Evolutionary conservation across 2,329 filamentous ascomycete species (phyloP).

Genomic region (Pseudophaeomoniella oleicola): DNA sequence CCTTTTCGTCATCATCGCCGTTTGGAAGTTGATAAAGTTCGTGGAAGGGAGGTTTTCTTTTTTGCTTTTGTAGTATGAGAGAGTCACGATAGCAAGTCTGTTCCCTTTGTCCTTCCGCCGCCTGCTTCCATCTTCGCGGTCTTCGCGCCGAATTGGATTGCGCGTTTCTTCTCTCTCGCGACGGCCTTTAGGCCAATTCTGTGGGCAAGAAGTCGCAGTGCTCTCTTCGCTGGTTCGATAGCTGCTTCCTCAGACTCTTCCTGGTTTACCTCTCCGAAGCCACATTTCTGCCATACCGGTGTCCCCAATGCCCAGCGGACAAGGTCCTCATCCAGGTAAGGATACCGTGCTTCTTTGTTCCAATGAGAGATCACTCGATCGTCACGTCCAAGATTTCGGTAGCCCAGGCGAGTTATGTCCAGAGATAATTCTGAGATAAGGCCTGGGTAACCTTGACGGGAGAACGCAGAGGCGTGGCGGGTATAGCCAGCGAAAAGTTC

Average conservation of each 20-base stretch:
- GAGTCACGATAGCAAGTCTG: slow-evolving; percentile 32
- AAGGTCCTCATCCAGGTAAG: slow-evolving; percentile 76
- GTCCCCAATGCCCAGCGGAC: slow-evolving; percentile 63
- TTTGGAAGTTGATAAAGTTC: slow-evolving; percentile 4
- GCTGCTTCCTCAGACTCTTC: slow-evolving; percentile 5
- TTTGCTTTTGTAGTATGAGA: slow-evolving; percentile 24
- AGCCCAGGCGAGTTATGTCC: slow-evolving; percentile 72
- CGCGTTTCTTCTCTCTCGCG: slow-evolving; percentile 81
- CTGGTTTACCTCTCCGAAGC: slow-evolving; percentile 44
- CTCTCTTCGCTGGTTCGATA: slow-evolving; percentile 61
- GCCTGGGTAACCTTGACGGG: slow-evolving; percentile 51
- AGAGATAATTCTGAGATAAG: slow-evolving; percentile 71
- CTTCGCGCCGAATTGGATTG: slow-evolving; percentile 71
- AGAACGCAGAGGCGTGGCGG: slow-evolving; percentile 66
- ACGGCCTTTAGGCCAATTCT: slow-evolving; percentile 57
- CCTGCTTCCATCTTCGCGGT: slow-evolving; percentile 64
- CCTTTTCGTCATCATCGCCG: slow-evolving; percentile 50
- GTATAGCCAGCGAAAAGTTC: slow-evolving; percentile 92
- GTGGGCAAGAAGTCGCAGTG: slow-evolving; percentile 63
- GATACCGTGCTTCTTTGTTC: slow-evolving; percentile 78
- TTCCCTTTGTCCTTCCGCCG: slow-evolving; percentile 49
- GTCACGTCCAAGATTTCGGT: slow-evolving; percentile 88
- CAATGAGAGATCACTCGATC: slow-evolving; percentile 84
- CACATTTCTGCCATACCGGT: slow-evolving; percentile 75
- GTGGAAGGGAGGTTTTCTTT: slow-evolving; percentile 1